A percentile compares a stretch with the other conserved stretches of the same genome.
Evolutionary conservation across 208 protist genomes (phyloP).

Genomic region (Crithidia thermophila): DNA sequence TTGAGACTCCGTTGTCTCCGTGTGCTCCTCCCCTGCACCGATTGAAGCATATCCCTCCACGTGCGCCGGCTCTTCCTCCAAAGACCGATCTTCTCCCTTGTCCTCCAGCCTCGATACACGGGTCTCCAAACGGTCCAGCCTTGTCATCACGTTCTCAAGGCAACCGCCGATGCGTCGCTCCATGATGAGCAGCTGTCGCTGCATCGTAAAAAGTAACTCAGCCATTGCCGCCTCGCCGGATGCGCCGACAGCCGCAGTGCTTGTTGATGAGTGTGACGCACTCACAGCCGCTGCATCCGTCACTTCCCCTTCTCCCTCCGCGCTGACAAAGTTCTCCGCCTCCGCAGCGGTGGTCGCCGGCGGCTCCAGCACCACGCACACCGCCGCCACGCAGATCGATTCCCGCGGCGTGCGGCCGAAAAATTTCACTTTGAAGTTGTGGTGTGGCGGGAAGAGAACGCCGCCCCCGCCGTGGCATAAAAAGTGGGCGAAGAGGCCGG

Average conservation of each 20-base stretch:
- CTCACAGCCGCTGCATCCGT: not conserved
- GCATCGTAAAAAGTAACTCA: not conserved
- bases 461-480: slow-evolving; percentile 19
- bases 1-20: no score
- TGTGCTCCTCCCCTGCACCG: not conserved
- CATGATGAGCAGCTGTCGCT: slow-evolving; percentile 11
- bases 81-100: no score
- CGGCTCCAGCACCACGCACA: slow-evolving; percentile 10
- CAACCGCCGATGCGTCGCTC: slow-evolving; percentile 10
- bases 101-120: slow-evolving; percentile 3
- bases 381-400: not conserved
- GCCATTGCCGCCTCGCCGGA: not conserved
- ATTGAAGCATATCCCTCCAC: not conserved
- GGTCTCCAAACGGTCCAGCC: not conserved
- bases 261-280: no score
- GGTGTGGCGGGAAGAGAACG: slow-evolving; percentile 12
- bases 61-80: no score
- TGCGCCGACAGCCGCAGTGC: no score
- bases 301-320: not conserved
- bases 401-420: slow-evolving; percentile 13
- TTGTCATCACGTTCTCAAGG: not conserved
- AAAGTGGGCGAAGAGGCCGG: slow-evolving; percentile 15
- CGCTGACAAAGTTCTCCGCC: no score
- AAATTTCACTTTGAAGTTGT: slow-evolving; percentile 23
- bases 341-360: no score